Base-by-base conservation (phyloP, 352 stramenopile species). In the Blastocystis sp. region DNA sequence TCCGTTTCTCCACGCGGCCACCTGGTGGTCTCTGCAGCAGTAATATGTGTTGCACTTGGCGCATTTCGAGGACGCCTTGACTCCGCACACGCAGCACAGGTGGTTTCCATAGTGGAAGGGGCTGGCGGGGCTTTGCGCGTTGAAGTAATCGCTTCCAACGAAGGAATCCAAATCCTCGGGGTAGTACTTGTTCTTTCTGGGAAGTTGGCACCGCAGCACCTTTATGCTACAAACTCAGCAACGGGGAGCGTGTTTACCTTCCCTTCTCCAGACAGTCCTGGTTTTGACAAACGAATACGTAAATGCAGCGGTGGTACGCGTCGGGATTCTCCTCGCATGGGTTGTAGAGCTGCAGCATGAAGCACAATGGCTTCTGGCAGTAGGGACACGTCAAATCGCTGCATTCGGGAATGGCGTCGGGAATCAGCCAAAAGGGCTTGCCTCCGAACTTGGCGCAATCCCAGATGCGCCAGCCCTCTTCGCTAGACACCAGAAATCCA, bases 11-110 rank as follows among this genome's bases (percentile, higher is more conserved):
- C 78, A 88, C 1, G 67, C 67, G 23, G 38, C 67, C 67, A 88
- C 78, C n/a, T 88, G 64, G 34, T 88, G 78, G 4, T 88, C 78
- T 76, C 67, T 74, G 56, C 64, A 78, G 43, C 78, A 88, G 65
- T 88, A 88, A 21, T 67, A 88, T 11, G 41, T 34, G 45, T 88
- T 76, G 52, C 78, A 88, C 23, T 61, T 88, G 38, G 64, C 28
- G 53, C 78, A 88, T 23, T 76, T 88, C 2, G 43, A 65, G 21
- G 64, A 69, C 14, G 64, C 67, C 62, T 61, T 79, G 1, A 79
- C 23, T n/a, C 67, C 67, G 45, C 78, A 88, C 28, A 79, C 64
- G 45, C 21, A 65, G 56, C 78, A 88, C 7, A 88, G 60, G 45
- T 88, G 64, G 45, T 62, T 88, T 56, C 67, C 67, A 23, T 79